These are phyloP conservation scores for Sutorius eximius DNA, from an alignment of 1,284 basidiomycete species.

Conservation along the genomic window DNA sequence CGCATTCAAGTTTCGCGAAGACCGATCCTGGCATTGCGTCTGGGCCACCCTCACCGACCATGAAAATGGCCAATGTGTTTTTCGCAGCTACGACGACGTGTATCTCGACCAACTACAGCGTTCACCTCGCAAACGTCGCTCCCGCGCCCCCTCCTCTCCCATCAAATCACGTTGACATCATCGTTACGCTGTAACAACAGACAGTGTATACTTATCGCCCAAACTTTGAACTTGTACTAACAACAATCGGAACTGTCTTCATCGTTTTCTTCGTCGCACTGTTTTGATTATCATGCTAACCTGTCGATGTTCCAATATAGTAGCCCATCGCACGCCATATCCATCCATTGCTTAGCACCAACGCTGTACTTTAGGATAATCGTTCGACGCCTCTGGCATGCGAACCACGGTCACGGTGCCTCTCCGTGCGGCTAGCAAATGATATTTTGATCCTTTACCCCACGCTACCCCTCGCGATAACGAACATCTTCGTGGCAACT, in stretches of 20 bases:
- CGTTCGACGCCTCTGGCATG: slow-evolving; percentile 3
- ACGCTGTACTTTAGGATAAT: slow-evolving; percentile 10
- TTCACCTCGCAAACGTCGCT: slow-evolving; percentile 38
- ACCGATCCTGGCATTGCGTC: slow-evolving; percentile 56
- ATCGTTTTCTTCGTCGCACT: slow-evolving; percentile 6
- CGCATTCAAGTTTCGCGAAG: slow-evolving; percentile 47
- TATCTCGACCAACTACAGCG: slow-evolving; percentile 44
- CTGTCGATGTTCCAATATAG: slow-evolving; percentile 4
- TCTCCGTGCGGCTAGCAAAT: neutral
- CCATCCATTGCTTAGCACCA: slow-evolving; percentile 4
- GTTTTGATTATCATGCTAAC: slow-evolving; percentile 19
- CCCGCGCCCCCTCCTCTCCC: slow-evolving; percentile 23
- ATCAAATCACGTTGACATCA: slow-evolving; percentile 22
- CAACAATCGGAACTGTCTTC: slow-evolving; percentile 2
- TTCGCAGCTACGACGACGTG: slow-evolving; percentile 64
- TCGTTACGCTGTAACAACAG: slow-evolving; percentile 6
- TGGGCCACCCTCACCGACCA: slow-evolving; percentile 60
- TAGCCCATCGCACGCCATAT: slow-evolving; percentile 8
- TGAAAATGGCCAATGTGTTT: slow-evolving; percentile 45
- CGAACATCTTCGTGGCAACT: slow-evolving; percentile 6
- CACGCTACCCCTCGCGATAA: neutral
- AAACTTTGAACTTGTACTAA: slow-evolving; percentile 18
- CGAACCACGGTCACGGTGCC: neutral
- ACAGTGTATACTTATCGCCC: slow-evolving; percentile 14
- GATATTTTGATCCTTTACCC: neutral